Evolutionary conservation across 2,329 filamentous ascomycete species (phyloP).

Genomic region (Talaromyces sp.): DNA sequence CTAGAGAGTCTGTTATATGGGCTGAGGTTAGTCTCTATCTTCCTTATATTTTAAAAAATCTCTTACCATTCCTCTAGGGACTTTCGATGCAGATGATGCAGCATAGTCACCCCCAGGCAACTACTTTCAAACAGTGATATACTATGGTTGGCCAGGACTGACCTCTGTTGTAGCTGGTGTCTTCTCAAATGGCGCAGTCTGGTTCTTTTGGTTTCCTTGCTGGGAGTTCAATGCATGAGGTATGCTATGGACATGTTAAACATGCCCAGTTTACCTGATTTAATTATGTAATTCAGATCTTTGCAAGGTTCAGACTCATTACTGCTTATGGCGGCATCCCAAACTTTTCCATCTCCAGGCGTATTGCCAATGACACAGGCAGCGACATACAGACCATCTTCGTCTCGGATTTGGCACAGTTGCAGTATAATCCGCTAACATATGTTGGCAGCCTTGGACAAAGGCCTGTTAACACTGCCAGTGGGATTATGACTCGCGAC

Average conservation of each 20-base stretch:
- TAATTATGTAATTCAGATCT: too few relatives aligned
- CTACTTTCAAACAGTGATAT: not conserved
- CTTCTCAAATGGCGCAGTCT: too few relatives aligned
- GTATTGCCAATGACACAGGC: too few relatives aligned
- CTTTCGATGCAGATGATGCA: not conserved
- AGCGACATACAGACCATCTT: constrained; percentile 2
- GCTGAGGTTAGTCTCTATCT: not conserved
- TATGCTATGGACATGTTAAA: too few relatives aligned
- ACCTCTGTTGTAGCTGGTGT: too few relatives aligned
- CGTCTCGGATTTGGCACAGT: not conserved
- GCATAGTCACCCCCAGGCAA: not conserved
- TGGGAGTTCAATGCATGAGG: too few relatives aligned
- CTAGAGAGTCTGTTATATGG: not conserved
- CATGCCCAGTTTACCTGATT: too few relatives aligned
- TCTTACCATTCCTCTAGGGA: not conserved
- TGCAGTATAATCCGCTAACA: not conserved
- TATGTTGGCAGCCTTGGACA: not conserved
- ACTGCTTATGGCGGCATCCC: too few relatives aligned
- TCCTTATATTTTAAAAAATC: not conserved
- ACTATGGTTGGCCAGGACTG: not conserved
- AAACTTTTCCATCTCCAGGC: too few relatives aligned
- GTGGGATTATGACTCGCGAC: too few relatives aligned
- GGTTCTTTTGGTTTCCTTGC: too few relatives aligned
- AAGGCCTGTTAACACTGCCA: not conserved
- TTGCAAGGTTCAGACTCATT: too few relatives aligned